Evolutionary conservation across 768 basidiomycete genomes (phyloP).

Genomic region (Kwoniella heveanensis): DNA sequence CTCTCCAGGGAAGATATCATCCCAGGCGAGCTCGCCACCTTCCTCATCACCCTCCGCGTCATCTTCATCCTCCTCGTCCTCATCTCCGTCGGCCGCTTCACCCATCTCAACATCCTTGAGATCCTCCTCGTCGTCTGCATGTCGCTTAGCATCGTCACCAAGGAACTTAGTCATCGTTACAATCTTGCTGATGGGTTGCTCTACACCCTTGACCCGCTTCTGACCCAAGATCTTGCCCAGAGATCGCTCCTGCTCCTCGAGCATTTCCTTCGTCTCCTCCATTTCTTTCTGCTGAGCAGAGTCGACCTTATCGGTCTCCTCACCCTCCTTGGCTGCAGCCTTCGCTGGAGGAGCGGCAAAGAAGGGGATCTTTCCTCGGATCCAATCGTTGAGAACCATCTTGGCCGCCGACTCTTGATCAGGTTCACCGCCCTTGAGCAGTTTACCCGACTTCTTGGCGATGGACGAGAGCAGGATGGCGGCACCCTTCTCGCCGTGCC

Average conservation of each 20-base stretch:
- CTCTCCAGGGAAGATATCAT: conserved; percentile 73
- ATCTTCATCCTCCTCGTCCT: conserved; percentile 55
- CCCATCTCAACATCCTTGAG: conserved; percentile 52
- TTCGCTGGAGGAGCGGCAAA: conserved; percentile 87
- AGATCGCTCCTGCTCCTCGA: conserved; percentile 58
- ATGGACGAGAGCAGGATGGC: conserved; percentile 80
- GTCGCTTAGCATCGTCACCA: conserved; percentile 73
- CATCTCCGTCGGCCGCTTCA: conserved; percentile 44
- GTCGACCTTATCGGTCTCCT: conserved; percentile 59
- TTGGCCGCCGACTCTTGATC: conserved; percentile 90
- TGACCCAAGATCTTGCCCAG: conserved; percentile 63
- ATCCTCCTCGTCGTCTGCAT: conserved; percentile 56
- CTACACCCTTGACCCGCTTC: conserved; percentile 64
- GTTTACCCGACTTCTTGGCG: conserved; percentile 85
- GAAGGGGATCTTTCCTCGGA: conserved; percentile 93
- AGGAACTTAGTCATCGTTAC: conserved; percentile 86
- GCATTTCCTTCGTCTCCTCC: conserved; percentile 58
- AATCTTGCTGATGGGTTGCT: conserved; percentile 82
- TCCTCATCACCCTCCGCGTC: conserved; percentile 55
- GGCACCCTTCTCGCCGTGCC: conserved; percentile 62
- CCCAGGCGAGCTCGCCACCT: conserved; percentile 67
- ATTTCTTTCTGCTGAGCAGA: conserved; percentile 46
- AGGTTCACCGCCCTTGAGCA: conserved; percentile 92
- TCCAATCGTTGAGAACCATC: conserved; percentile 95
- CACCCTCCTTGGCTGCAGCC: conserved; percentile 31